phyloP scores from a whole-genome alignment of 2,329 filamentous ascomycete genomes.

The Arthrobotrys entomopaga region DNA sequence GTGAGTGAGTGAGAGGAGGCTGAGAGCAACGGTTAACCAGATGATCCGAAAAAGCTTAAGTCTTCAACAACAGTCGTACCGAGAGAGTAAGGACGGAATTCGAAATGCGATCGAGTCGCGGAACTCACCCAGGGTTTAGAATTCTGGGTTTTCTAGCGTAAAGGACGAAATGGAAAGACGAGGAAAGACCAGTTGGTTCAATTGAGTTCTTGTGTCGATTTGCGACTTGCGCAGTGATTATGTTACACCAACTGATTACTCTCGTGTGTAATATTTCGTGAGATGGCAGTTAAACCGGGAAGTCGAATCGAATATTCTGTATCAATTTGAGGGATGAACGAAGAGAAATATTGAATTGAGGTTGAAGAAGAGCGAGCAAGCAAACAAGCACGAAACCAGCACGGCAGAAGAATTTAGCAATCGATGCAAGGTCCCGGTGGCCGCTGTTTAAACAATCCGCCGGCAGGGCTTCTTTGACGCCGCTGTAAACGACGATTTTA shows the following conservation, averaged over 20 bases:
- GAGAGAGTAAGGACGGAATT: slow-evolving; percentile 19
- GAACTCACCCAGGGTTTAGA: slow-evolving; percentile 3
- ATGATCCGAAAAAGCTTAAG: slow-evolving; percentile 17
- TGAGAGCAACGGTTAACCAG: slow-evolving; percentile 23
- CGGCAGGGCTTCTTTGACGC: slow-evolving; percentile 22
- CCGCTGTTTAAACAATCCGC: slow-evolving; percentile 5
- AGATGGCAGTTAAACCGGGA: background rate
- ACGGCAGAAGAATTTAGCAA: slow-evolving; percentile 7
- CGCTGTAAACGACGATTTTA: slow-evolving; percentile 18
- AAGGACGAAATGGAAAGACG: too few species aligned
- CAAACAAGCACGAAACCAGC: slow-evolving; percentile 27
- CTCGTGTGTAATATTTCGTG: too few species aligned
- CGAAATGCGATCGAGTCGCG: slow-evolving; percentile 32
- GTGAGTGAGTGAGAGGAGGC: background rate
- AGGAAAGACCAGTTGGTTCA: too few species aligned
- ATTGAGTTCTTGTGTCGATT: too few species aligned
- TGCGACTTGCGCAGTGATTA: too few species aligned
- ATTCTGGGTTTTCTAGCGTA: background rate
- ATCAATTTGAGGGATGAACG: background rate
- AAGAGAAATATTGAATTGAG: background rate
- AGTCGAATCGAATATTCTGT: slow-evolving; percentile 6
- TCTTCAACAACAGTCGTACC: slow-evolving; percentile 33
- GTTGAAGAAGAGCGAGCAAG: slow-evolving; percentile 2
- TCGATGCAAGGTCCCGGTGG: slow-evolving; percentile 13
- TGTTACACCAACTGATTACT: too few species aligned